Conservation (phyloP, 1,284 basidiomycete genomes). For the Pyrrhoderma noxium region DNA sequence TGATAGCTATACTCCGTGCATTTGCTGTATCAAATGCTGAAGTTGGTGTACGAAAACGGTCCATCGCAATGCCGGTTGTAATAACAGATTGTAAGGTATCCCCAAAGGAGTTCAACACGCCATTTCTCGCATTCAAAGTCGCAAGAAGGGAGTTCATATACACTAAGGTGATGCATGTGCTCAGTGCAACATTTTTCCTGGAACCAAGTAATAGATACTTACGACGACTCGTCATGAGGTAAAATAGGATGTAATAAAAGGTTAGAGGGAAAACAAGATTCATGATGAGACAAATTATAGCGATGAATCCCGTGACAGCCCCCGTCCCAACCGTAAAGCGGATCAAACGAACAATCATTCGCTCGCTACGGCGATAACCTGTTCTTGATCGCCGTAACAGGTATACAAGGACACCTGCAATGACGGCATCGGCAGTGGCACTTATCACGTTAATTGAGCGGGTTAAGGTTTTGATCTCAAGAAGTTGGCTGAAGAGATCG, state of each 20-base stretch:
- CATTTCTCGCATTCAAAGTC: conserved; percentile 44
- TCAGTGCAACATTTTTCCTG: too few species aligned
- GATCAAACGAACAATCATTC: conserved; percentile 16
- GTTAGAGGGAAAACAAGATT: conserved; percentile 3
- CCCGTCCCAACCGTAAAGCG: conserved; percentile 17
- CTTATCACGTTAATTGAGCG: conserved; percentile 8
- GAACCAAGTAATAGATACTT: background rate
- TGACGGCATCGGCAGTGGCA: conserved; percentile 16
- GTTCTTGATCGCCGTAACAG: conserved; percentile 15
- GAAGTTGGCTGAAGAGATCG: background rate
- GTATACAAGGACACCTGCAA: conserved; percentile 16
- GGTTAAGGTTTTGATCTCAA: conserved; percentile 5
- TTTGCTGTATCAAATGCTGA: too few species aligned
- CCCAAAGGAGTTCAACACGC: conserved; percentile 19
- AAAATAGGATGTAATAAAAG: conserved; percentile 16
- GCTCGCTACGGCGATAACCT: conserved; percentile 16
- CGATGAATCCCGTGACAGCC: conserved; percentile 15
- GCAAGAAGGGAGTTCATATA: conserved; percentile 14
- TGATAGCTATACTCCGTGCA: too few species aligned
- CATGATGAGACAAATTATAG: conserved; percentile 1
- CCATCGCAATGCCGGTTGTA: too few species aligned
- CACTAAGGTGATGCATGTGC: too few species aligned
- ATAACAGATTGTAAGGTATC: too few species aligned
- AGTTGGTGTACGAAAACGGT: too few species aligned
- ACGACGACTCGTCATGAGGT: conserved; percentile 11